Percentiles rank a stretch among this genome's conserved stretches.
Evolutionary conservation across 805 yeast genomes (phyloP).

Genomic region (Saccharomycopsis oosterbeekiorum): DNA sequence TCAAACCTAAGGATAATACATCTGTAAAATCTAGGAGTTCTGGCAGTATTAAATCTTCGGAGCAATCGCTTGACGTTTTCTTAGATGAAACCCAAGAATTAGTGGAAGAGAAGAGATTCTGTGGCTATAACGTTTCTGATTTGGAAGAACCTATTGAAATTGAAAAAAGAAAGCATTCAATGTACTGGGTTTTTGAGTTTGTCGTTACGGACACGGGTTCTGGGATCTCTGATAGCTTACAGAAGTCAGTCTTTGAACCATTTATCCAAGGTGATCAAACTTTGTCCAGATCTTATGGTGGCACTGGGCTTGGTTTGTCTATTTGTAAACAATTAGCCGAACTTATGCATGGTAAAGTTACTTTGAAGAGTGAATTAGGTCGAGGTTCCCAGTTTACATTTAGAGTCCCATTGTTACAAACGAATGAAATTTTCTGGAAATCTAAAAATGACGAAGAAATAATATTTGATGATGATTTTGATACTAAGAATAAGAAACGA

Average conservation of each 20-base stretch:
- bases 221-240: slow-evolving; percentile 78
- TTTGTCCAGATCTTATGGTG: slow-evolving; percentile 82
- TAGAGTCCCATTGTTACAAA: slow-evolving; percentile 63
- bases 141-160: slow-evolving; percentile 12
- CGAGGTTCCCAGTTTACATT: slow-evolving; percentile 79
- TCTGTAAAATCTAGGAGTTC: neutral
- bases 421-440: slow-evolving; percentile 16
- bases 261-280: slow-evolving; percentile 97
- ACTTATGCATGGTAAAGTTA: slow-evolving; percentile 83
- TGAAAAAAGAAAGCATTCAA: slow-evolving; percentile 25
- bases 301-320: slow-evolving; percentile 87
- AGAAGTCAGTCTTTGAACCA: slow-evolving; percentile 84
- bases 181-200: slow-evolving; percentile 52
- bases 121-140: slow-evolving; percentile 16
- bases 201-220: slow-evolving; percentile 88
- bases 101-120: slow-evolving; percentile 13
- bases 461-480: slow-evolving; percentile 60
- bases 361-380: slow-evolving; percentile 64
- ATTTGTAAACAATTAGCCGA: slow-evolving; percentile 86
- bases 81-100: slow-evolving; percentile 7
- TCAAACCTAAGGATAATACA: neutral
- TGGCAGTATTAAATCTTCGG: slow-evolving; percentile 1
- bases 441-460: slow-evolving; percentile 23
- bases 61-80: slow-evolving; percentile 6
- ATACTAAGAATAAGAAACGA: slow-evolving; percentile 41